A percentile compares a stretch with the other conserved stretches of the same genome.
phyloP scores from a whole-genome alignment of 495 filamentous ascomycete species.

The Daldinia bambusicola region DNA sequence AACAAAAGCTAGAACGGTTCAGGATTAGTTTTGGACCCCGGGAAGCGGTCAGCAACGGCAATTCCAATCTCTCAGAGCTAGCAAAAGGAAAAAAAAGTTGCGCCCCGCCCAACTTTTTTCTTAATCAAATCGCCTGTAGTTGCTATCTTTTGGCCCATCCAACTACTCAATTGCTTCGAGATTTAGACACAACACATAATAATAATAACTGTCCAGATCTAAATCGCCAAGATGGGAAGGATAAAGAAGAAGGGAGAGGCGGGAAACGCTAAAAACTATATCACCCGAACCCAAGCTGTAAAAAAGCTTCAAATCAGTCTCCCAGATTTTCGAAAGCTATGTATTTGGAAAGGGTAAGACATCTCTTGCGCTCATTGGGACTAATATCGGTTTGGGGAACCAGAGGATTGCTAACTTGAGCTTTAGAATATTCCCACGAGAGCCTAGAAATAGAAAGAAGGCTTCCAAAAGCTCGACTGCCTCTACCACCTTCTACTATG shows the following conservation, averaged over 20 bases:
- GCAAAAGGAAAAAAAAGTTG: constrained; percentile 55
- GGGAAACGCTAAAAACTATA: constrained; percentile 97
- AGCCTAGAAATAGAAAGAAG: constrained; percentile 96
- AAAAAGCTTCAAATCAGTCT: constrained; percentile 97
- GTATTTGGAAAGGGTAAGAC: constrained; percentile 86
- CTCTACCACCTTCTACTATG: constrained; percentile 98
- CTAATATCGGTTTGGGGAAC: neutral
- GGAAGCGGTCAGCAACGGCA: constrained; percentile 37
- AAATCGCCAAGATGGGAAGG: constrained; percentile 69
- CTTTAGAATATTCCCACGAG: constrained; percentile 87
- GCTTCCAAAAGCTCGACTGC: constrained; percentile 88
- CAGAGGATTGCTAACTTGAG: neutral
- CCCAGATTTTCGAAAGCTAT: constrained; percentile 95
- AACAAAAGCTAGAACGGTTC: neutral
- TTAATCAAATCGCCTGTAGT: constrained; percentile 23
- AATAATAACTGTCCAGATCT: constrained; percentile 1
- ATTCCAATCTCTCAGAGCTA: constrained; percentile 19
- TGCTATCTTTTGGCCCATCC: neutral
- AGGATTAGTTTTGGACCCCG: constrained; percentile 10
- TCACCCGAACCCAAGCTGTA: constrained; percentile 94
- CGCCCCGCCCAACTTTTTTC: constrained; percentile 40
- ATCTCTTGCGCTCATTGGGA: neutral
- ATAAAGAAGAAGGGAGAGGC: constrained; percentile 97
- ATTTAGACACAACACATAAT: constrained; percentile 1
- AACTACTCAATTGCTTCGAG: constrained; percentile 5